A percentile compares a stretch with the other conserved stretches of the same genome.
phyloP scores from a whole-genome alignment of 2,329 filamentous ascomycete genomes.

The Falciphora oryzae region DNA sequence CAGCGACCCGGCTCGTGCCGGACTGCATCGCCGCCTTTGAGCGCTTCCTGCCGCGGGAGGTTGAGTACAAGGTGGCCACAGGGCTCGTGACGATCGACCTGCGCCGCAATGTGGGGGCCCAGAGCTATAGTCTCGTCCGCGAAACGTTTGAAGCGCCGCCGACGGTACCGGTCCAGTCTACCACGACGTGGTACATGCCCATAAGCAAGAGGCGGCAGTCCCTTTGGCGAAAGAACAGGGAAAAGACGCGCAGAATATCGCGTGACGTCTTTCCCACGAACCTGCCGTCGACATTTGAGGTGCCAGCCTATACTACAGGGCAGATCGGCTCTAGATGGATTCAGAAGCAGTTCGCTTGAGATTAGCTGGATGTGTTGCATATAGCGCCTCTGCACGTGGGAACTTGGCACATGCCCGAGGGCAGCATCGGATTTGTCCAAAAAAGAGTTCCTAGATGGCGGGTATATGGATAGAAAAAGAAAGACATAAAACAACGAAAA shows the following conservation, averaged over 20 bases:
- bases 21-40: conserved; percentile 40
- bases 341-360: background rate
- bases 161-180: background rate
- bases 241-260: background rate
- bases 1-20: conserved; percentile 29
- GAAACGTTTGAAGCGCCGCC: background rate
- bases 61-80: conserved; percentile 29
- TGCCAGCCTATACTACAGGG: background rate
- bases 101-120: background rate
- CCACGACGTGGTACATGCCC: background rate
- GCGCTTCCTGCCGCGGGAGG: conserved; percentile 34
- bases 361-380: background rate
- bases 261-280: background rate
- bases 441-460: background rate
- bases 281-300: background rate
- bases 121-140: background rate
- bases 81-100: conserved; percentile 34
- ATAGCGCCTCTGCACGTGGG: too few species aligned
- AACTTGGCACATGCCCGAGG: background rate
- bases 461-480: background rate
- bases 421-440: background rate
- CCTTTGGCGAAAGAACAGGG: background rate
- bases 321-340: conserved; percentile 5
- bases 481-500: background rate
- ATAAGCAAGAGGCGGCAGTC: background rate